phyloP scores from a whole-genome alignment of 1,284 basidiomycete species.

The Ceratobasidium sp. region DNA sequence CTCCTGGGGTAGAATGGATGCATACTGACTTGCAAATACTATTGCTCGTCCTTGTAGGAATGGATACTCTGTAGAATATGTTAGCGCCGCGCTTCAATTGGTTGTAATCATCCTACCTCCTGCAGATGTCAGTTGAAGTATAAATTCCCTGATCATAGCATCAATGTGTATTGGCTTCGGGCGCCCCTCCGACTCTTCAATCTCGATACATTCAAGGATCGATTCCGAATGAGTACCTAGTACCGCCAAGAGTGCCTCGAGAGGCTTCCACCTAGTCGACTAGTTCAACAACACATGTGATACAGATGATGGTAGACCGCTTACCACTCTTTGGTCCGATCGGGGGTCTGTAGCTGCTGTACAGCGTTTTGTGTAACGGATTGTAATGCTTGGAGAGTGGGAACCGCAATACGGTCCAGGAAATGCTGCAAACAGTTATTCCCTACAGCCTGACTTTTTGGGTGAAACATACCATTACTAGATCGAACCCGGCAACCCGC shows the following conservation, averaged over 20 bases:
- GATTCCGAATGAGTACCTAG: constrained; percentile 85
- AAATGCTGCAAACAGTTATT: constrained; percentile 53
- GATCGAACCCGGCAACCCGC: constrained; percentile 83
- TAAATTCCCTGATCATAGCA: constrained; percentile 73
- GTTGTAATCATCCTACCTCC: constrained; percentile 55
- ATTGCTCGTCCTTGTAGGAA: constrained; percentile 95
- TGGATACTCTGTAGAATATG: constrained; percentile 64
- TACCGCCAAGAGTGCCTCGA: constrained; percentile 84
- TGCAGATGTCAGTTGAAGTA: constrained; percentile 76
- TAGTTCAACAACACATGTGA: not conserved
- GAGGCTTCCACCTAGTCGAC: constrained; percentile 77
- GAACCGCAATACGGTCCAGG: constrained; percentile 68
- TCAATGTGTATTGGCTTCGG: constrained; percentile 77
- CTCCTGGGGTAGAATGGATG: constrained; percentile 71
- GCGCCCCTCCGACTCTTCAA: constrained; percentile 64
- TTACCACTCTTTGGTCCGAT: constrained; percentile 17
- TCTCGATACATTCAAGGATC: constrained; percentile 76
- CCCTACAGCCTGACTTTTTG: constrained; percentile 1
- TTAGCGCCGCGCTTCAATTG: constrained; percentile 6
- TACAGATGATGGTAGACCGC: not conserved
- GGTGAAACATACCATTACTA: constrained; percentile 67
- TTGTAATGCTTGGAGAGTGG: constrained; percentile 66
- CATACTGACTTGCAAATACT: constrained; percentile 91
- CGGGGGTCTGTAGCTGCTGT: constrained; percentile 59
- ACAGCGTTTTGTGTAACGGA: constrained; percentile 63